A percentile compares a stretch with the other conserved stretches of the same genome.
These are phyloP conservation scores for Leishmania arabica DNA, from an alignment of 208 protist species.

Conservation along the genomic window DNA sequence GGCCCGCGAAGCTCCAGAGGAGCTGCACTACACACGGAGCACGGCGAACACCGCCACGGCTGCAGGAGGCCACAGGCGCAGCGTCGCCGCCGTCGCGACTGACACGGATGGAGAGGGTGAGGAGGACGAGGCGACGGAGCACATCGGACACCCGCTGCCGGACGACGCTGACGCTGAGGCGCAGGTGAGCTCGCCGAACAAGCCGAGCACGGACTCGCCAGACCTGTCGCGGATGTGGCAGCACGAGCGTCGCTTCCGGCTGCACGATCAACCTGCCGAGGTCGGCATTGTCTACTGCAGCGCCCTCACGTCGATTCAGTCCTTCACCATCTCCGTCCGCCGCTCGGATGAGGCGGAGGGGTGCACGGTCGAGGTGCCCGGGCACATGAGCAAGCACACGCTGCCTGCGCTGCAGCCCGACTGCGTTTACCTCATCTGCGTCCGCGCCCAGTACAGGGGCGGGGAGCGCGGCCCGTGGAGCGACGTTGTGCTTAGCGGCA, in stretches of 20 bases:
- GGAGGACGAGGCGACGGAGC: background rate
- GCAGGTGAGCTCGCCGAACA: background rate
- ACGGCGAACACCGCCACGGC: background rate
- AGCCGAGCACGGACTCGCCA: conserved; percentile 17
- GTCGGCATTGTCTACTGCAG: conserved; percentile 55
- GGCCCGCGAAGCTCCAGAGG: conserved; percentile 68
- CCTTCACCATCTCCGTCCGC: conserved; percentile 53
- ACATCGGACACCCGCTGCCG: background rate
- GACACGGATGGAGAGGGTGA: background rate
- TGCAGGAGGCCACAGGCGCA: conserved; percentile 1
- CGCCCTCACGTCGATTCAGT: conserved; percentile 41
- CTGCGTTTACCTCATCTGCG: conserved; percentile 61
- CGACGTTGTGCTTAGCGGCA: conserved; percentile 56
- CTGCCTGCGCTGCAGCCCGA: conserved; percentile 64
- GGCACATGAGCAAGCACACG: conserved; percentile 48
- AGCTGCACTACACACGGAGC: conserved; percentile 38
- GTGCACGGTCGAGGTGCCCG: conserved; percentile 61
- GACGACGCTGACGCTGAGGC: background rate
- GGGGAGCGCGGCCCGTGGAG: conserved; percentile 74
- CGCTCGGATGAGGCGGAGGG: conserved; percentile 53
- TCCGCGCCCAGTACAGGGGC: conserved; percentile 80
- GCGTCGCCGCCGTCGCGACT: background rate
- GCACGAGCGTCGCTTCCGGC: conserved; percentile 34
- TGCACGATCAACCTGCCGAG: conserved; percentile 58
- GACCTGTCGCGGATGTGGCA: conserved; percentile 15